phyloP scores from a whole-genome alignment of 2,329 filamentous ascomycete species.

The Cladosporium sp. region DNA sequence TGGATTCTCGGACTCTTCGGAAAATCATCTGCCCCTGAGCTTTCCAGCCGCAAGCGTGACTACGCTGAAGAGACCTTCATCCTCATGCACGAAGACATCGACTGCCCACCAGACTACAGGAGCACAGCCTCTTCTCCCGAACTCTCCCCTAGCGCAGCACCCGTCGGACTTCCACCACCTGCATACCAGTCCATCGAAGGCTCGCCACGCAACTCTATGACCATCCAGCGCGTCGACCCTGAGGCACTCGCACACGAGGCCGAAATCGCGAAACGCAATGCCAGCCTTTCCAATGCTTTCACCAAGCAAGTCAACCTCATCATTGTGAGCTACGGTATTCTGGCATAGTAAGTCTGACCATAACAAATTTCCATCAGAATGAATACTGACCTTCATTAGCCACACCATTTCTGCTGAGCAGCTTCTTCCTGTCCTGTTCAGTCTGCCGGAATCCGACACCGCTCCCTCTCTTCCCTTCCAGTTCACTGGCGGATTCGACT shows the following conservation, averaged over 20 bases:
- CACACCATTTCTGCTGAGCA: conserved; percentile 98
- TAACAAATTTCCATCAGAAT: neutral
- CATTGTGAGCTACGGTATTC: conserved; percentile 85
- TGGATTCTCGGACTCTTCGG: conserved; percentile 55
- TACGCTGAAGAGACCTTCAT: conserved; percentile 60
- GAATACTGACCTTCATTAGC: conserved; percentile 48
- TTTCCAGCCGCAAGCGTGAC: conserved; percentile 43
- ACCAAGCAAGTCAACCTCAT: conserved; percentile 82
- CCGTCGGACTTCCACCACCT: conserved; percentile 32
- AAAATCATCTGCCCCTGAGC: conserved; percentile 18
- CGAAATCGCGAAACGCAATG: conserved; percentile 33
- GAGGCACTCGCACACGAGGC: conserved; percentile 28
- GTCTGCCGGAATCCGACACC: conserved; percentile 58
- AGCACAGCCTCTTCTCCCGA: conserved; percentile 57
- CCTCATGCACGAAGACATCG: conserved; percentile 60
- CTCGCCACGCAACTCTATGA: conserved; percentile 29
- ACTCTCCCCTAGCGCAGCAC: conserved; percentile 34
- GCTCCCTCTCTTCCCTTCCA: conserved; percentile 73
- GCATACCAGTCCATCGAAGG: conserved; percentile 37
- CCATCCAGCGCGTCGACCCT: conserved; percentile 13
- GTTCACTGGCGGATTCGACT: conserved; percentile 82
- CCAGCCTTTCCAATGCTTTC: conserved; percentile 63
- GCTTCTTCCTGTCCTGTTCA: conserved; percentile 87
- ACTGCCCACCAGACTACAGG: conserved; percentile 68
- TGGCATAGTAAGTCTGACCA: conserved; percentile 77